Percentiles rank a stretch among this genome's conserved stretches.
These are phyloP conservation scores for Colletotrichum orchidophilum DNA, from an alignment of 2,329 filamentous ascomycete genomes.

Conservation along the genomic window DNA sequence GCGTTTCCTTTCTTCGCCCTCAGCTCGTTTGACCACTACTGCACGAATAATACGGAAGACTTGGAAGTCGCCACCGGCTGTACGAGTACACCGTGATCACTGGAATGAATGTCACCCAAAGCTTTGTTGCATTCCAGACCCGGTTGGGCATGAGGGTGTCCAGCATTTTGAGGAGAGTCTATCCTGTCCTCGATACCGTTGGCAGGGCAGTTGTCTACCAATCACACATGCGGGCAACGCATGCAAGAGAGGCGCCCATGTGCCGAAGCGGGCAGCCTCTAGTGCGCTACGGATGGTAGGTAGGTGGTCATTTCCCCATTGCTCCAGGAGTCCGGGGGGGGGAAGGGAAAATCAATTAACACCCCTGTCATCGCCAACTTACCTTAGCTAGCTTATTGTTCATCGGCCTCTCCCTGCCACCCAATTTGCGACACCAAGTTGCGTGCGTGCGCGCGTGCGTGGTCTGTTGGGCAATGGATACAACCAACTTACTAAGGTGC, in stretches of 20 bases:
- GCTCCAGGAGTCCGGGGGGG: not conserved
- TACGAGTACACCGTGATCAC: not conserved
- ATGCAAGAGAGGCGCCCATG: not conserved
- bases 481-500: not conserved
- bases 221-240: not conserved
- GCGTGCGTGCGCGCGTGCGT: too few species aligned
- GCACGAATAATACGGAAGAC: not conserved
- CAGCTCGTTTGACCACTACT: not conserved
- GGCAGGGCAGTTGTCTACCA: not conserved
- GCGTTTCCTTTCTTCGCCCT: not conserved
- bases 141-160: not conserved
- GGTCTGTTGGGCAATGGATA: too few species aligned
- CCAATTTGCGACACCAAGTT: not conserved
- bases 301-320: not conserved
- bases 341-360: constrained; percentile 4
- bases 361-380: constrained; percentile 5
- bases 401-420: not conserved
- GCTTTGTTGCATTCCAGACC: not conserved
- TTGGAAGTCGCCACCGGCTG: not conserved
- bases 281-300: not conserved
- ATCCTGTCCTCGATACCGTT: not conserved
- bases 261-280: constrained; percentile 1
- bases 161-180: not conserved
- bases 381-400: too few species aligned
- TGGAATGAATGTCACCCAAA: not conserved